Conservation (phyloP, 495 filamentous ascomycete genomes). For the Cenococcum geophilum region DNA sequence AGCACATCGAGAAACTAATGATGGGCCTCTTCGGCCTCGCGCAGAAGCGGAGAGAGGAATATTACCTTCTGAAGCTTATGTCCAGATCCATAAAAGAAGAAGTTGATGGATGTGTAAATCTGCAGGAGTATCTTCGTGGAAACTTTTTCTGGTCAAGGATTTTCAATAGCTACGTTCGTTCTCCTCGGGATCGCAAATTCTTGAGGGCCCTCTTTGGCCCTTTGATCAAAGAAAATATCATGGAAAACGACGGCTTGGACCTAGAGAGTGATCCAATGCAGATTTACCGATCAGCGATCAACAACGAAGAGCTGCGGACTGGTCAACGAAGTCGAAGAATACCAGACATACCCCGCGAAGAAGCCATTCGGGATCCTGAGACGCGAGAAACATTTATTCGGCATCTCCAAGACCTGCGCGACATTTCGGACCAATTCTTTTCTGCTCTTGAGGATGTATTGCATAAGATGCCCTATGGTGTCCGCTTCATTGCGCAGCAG, state of each 20-base stretch:
- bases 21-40: constrained; percentile 98
- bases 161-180: constrained; percentile 80
- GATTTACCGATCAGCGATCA: constrained; percentile 90
- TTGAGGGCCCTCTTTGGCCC: constrained; percentile 76
- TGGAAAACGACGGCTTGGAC: constrained; percentile 84
- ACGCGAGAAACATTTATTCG: constrained; percentile 87
- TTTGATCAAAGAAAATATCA: constrained; percentile 77
- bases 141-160: constrained; percentile 92
- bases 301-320: constrained; percentile 92
- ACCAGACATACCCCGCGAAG: constrained; percentile 76
- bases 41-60: constrained; percentile 93
- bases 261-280: constrained; percentile 97
- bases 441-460: constrained; percentile 71
- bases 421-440: constrained; percentile 88
- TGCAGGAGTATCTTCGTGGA: constrained; percentile 82
- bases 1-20: constrained; percentile 83
- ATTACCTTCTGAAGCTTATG: constrained; percentile 89
- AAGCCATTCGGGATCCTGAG: constrained; percentile 89
- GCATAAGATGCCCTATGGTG: constrained; percentile 85
- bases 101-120: constrained; percentile 61
- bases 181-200: constrained; percentile 87
- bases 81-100: constrained; percentile 78
- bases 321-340: constrained; percentile 72
- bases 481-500: constrained; percentile 82
- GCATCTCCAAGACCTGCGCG: constrained; percentile 85